Percentiles rank a stretch among this genome's conserved stretches.
These are phyloP conservation scores for Urtica urens DNA, from an alignment of 306 rosid species.

Conservation along the genomic window DNA sequence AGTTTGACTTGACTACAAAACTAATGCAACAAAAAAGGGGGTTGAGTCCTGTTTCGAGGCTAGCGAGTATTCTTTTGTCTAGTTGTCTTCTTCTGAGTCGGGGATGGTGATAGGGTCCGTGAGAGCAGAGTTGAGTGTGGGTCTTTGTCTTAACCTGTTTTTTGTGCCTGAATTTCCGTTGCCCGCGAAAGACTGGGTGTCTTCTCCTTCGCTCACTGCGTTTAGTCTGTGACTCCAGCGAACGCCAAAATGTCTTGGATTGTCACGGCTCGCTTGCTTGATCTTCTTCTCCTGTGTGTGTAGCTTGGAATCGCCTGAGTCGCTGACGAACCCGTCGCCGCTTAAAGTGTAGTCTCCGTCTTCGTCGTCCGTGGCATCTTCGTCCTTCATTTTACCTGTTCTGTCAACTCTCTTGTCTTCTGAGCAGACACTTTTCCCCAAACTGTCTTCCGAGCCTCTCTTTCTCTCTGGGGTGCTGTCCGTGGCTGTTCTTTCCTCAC, in stretches of 20 bases:
- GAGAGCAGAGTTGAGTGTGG: constrained; percentile 61
- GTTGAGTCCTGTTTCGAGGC: background rate
- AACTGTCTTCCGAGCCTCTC: constrained; percentile 23
- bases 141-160: constrained; percentile 69
- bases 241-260: constrained; percentile 16
- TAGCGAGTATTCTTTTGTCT: background rate
- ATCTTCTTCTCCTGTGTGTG: constrained; percentile 20
- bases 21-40: no score
- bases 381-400: constrained; percentile 16
- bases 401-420: background rate
- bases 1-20: no score
- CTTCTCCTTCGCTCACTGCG: constrained; percentile 39
- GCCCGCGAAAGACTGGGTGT: constrained; percentile 24
- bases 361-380: constrained; percentile 22
- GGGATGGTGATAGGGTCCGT: constrained; percentile 26
- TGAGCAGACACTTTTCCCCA: background rate
- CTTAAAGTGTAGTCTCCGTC: constrained; percentile 22
- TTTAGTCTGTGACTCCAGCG: constrained; percentile 35
- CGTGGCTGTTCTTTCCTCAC: constrained; percentile 8
- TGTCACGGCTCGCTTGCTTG: background rate
- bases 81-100: constrained; percentile 44
- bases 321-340: constrained; percentile 15
- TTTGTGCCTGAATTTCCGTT: constrained; percentile 43
- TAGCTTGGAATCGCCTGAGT: constrained; percentile 21
- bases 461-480: constrained; percentile 22